phyloP scores from a whole-genome alignment of 345 rosid species.

The Arabidopsis arenosa region DNA sequence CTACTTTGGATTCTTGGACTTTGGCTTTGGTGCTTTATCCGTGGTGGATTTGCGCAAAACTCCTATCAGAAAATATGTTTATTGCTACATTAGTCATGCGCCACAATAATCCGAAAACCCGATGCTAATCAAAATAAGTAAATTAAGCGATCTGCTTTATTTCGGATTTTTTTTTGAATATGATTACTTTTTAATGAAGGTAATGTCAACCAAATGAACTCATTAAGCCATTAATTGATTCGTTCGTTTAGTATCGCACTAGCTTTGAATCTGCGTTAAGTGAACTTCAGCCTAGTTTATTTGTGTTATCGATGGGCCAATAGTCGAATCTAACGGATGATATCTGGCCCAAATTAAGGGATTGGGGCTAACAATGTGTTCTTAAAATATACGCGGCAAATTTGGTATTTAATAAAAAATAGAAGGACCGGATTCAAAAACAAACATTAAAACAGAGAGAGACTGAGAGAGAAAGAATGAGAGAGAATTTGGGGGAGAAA shows the following conservation, averaged over 20 bases:
- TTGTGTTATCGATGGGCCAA: conserved; percentile 8
- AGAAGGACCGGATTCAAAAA: neutral
- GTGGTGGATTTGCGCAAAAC: neutral
- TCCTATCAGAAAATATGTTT: neutral
- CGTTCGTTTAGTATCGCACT: too few species aligned
- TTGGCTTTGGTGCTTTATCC: neutral
- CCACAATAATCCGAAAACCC: too few species aligned
- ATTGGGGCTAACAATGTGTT: neutral
- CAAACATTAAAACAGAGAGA: conserved; percentile 6
- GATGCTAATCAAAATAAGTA: too few species aligned
- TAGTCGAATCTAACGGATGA: neutral
- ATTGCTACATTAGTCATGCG: too few species aligned
- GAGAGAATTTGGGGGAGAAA: conserved; percentile 23
- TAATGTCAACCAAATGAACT: too few species aligned
- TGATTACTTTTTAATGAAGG: too few species aligned
- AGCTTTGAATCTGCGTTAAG: too few species aligned
- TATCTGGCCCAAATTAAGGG: neutral
- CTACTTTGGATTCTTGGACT: neutral
- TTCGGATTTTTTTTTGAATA: too few species aligned
- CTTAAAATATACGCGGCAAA: neutral
- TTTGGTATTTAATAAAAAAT: neutral
- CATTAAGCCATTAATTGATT: too few species aligned
- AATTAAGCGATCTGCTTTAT: too few species aligned
- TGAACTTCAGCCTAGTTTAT: neutral
- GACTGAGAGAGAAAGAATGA: neutral